These are phyloP conservation scores for Oryza meridionalis DNA, from an alignment of 176 grass and related monocot genomes.

Conservation along the genomic window DNA sequence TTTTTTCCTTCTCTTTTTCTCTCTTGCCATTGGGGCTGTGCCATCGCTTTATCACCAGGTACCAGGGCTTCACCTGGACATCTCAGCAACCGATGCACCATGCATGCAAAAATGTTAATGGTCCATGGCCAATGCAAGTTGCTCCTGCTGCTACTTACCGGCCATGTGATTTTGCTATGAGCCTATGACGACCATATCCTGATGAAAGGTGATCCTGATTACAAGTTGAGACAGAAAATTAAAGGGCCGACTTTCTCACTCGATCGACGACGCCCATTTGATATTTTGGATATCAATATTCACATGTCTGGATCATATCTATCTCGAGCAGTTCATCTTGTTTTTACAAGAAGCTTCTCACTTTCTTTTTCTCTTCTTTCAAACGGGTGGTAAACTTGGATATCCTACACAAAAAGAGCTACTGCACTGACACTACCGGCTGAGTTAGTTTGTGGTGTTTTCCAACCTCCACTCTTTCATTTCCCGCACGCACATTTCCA, in stretches of 20 bases:
- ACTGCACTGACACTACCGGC: no score
- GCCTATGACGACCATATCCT: constrained; percentile 1
- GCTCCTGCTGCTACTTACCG: not conserved
- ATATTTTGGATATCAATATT: not conserved
- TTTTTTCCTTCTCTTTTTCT: no score
- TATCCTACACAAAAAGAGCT: not conserved
- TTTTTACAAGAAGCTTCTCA: not conserved
- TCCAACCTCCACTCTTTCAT: no score
- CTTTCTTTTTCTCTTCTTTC: not conserved
- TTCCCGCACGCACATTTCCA: no score
- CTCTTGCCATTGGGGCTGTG: no score
- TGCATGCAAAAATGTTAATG: not conserved
- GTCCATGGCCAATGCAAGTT: not conserved
- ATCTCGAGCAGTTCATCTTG: not conserved
- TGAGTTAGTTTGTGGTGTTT: no score
- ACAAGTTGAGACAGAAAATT: not conserved
- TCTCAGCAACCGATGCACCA: not conserved
- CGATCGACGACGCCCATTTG: not conserved
- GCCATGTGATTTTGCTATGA: constrained; percentile 34
- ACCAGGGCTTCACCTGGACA: not conserved
- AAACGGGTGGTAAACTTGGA: not conserved
- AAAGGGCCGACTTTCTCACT: not conserved
- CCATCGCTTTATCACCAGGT: no score
- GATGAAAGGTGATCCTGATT: not conserved
- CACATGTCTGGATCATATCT: not conserved